A percentile compares a stretch with the other conserved stretches of the same genome.
These are phyloP conservation scores for Candida insectalens DNA, from an alignment of 805 yeast species.

Conservation along the genomic window DNA sequence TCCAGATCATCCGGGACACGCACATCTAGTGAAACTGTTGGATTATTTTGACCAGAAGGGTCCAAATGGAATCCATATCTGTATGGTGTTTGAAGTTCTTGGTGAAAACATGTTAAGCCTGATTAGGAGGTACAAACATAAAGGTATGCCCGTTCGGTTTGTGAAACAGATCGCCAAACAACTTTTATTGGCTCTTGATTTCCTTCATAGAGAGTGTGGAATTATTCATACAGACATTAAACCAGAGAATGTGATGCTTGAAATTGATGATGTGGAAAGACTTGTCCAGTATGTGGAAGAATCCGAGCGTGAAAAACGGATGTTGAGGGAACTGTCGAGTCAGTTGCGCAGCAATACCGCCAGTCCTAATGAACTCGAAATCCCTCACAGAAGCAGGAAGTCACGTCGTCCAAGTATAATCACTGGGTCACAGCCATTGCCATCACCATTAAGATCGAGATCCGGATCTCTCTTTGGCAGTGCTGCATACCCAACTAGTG, in stretches of 20 bases:
- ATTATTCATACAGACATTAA: slow-evolving; percentile 69
- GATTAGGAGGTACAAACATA: slow-evolving; percentile 57
- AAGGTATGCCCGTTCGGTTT: slow-evolving; percentile 39
- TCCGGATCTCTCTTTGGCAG: slow-evolving; percentile 21
- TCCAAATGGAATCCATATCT: slow-evolving; percentile 85
- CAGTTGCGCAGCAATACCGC: slow-evolving; percentile 11
- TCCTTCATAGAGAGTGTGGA: slow-evolving; percentile 52
- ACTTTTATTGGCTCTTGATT: slow-evolving; percentile 43
- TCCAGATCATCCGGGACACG: slow-evolving; percentile 68
- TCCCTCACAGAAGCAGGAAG: slow-evolving; percentile 7
- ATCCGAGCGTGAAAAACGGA: slow-evolving; percentile 26
- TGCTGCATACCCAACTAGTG: slow-evolving; percentile 5
- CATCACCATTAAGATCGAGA: slow-evolving; percentile 68
- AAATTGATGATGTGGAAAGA: slow-evolving; percentile 43
- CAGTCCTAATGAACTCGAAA: neutral
- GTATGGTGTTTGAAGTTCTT: slow-evolving; percentile 95
- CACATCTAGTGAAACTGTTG: slow-evolving; percentile 66
- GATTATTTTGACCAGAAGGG: slow-evolving; percentile 85
- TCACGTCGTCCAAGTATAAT: slow-evolving; percentile 53
- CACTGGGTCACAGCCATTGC: slow-evolving; percentile 88
- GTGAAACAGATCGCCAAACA: slow-evolving; percentile 54
- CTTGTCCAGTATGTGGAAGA: slow-evolving; percentile 36
- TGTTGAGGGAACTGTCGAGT: slow-evolving; percentile 19
- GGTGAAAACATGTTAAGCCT: slow-evolving; percentile 89
- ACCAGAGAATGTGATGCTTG: slow-evolving; percentile 58